These are phyloP conservation scores for Talaromyces sp. DNA, from an alignment of 2,329 filamentous ascomycete species.

Conservation along the genomic window DNA sequence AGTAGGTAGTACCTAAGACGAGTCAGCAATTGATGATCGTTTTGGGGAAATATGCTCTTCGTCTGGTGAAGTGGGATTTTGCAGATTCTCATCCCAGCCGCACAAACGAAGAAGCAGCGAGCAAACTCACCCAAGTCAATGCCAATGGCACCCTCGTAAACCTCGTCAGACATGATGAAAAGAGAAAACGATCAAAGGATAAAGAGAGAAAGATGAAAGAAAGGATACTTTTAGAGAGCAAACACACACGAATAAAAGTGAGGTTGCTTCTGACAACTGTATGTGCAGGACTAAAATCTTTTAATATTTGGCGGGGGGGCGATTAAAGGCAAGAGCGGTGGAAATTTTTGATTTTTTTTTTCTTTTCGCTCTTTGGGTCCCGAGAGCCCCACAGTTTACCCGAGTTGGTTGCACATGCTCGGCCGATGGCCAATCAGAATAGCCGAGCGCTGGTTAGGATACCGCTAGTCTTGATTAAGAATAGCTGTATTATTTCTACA, in stretches of 20 bases:
- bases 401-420: neutral
- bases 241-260: slow-evolving; percentile 2
- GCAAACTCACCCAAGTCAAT: slow-evolving; percentile 89
- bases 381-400: neutral
- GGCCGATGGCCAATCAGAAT: neutral
- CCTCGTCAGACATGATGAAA: slow-evolving; percentile 81
- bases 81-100: neutral
- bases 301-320: slow-evolving; percentile 25
- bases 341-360: slow-evolving; percentile 12
- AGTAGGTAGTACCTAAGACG: slow-evolving; percentile 90
- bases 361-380: neutral
- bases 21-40: slow-evolving; percentile 25
- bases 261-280: slow-evolving; percentile 15
- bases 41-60: neutral
- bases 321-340: slow-evolving; percentile 14
- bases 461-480: neutral
- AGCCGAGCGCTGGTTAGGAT: neutral
- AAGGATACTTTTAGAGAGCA: slow-evolving; percentile 16
- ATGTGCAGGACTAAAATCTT: slow-evolving; percentile 22
- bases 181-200: slow-evolving; percentile 26
- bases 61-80: neutral
- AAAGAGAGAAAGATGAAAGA: slow-evolving; percentile 16
- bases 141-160: slow-evolving; percentile 99
- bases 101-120: slow-evolving; percentile 8
- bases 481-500: neutral